Base-by-base conservation (phyloP, 2,329 filamentous ascomycete genomes). In the Trematosphaeria pertusa region DNA sequence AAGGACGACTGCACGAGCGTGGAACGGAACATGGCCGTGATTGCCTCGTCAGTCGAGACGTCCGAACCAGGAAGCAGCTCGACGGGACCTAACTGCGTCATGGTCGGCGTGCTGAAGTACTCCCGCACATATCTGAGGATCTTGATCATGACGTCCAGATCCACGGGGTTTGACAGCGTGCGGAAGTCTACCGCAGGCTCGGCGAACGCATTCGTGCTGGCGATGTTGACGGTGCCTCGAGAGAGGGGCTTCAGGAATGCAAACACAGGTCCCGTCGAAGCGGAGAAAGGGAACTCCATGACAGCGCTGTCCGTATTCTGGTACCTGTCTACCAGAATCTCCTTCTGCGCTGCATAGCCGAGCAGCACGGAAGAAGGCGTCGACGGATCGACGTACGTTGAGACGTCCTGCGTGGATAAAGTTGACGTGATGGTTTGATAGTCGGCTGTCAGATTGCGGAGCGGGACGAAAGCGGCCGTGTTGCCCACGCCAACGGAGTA, bases 221-320 rank as follows among this genome's bases (percentile, higher is more conserved):
- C 62, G 30, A 71, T 62, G 18, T 57, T 58, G 20, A 73, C 62
- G n/a, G 63, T 64, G 11, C 71, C 71, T 28, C 70, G 61, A n/a
- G 50, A 59, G 26, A 71, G 55, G 3, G 70, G 59, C 17, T 61
- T 21, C 31, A 50, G 21, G 12, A 56, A 33, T 7, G 46, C 46
- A n/a, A 42, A 46, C 24, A 51, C 38, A 11, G 37, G 41, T 1
- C 43, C 54, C 9, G 33, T 36, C 20, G 33, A 8, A 22, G 17
- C 43, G 28, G n/a, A 43, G 38, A 54, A 65, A 18, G 47, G 55
- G 40, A 57, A 59, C 22, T 65, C 61, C 26, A 60, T 60, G 19
- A 57, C 51, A 9, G 61, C 54, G 20, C 54, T 56, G 18, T 65
- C 54, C 1, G 52, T 46, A 48, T 45, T 11, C 46, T 44, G 28